Evolutionary conservation across 192 early-diverging fungal genomes (phyloP), one percentile per base, ranked within the genome.

Genomic region (Coemansia sp.): DNA sequence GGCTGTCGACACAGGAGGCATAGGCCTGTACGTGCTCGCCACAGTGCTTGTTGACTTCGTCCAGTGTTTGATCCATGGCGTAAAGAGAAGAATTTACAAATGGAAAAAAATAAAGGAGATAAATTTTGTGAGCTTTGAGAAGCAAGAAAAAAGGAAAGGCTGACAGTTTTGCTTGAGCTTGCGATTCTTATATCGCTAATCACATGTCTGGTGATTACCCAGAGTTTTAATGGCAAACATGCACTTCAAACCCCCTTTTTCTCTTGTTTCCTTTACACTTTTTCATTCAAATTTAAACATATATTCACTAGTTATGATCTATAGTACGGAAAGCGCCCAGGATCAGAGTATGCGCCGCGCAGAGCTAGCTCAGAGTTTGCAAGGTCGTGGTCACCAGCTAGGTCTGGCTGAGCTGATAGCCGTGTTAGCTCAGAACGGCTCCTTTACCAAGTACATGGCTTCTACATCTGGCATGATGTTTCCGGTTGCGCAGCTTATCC

Each of bases 1-100:
- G 70, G 46, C 33, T 64, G 31, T 84, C 82, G 44, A 84, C 82
- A 46, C 82, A 84, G 1, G 66, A 38, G 0, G 82, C 82, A 61
- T 80, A 84, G 1, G 74, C 78, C 39, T 84, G 68, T 3, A 84
- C 78, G 1, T 84, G 74, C 24, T 80, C 72, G 71, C 78, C 64
- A 67, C 82, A 84, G 82, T 84, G 82, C 78, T 71, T 84, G 71
- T 80, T 79, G 22, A 84, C 82, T 50, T 84, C 82, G 66, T 84
- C 82, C 2, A 84, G 72, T 18, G 82, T 84, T 49, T 84, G 77
- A 41, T 84, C 82, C 82, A 84, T 84, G 40, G 7, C 20, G 9
- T 22, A 41, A n/a, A n/a, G n/a, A n/a, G n/a, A n/a, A n/a, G n/a
- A n/a, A n/a, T n/a, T n/a, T n/a, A n/a, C n/a, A n/a, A n/a, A n/a